Conservation (phyloP, 805 yeast genomes). For the Candida loeiensis region DNA sequence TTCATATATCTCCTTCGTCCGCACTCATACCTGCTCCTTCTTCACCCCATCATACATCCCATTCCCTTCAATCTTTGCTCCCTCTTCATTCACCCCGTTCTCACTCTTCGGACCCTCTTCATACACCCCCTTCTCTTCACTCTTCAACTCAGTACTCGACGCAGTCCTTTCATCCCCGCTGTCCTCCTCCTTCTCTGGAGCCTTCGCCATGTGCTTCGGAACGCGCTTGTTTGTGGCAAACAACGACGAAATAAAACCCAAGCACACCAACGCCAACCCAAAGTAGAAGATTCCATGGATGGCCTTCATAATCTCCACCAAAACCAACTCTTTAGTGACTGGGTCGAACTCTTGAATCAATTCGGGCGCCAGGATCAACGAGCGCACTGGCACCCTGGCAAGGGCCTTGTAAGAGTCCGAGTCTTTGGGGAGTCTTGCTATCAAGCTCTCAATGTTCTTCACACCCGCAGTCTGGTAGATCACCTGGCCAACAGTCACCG, state of each 20-base stretch:
- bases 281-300: constrained; percentile 33
- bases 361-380: constrained; percentile 25
- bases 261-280: constrained; percentile 32
- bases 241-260: constrained; percentile 28
- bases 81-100: too few relatives aligned
- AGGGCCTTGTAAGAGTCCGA: constrained; percentile 16
- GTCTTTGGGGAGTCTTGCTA: constrained; percentile 10
- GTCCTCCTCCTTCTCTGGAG: constrained; percentile 1
- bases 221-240: constrained; percentile 41
- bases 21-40: too few relatives aligned
- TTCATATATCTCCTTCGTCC: too few relatives aligned
- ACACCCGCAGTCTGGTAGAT: constrained; percentile 22
- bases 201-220: constrained; percentile 26
- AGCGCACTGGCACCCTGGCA: constrained; percentile 12
- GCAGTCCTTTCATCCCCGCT: neutral
- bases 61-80: neutral
- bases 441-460: constrained; percentile 15
- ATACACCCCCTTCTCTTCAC: neutral
- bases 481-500: constrained; percentile 30
- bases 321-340: constrained; percentile 18
- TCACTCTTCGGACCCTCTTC: too few relatives aligned
- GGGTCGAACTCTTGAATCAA: constrained; percentile 25
- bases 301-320: constrained; percentile 32
- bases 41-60: too few relatives aligned
- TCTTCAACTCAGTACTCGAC: neutral